Conservation (phyloP, 2,329 filamentous ascomycete species). For the Dactylellina parvicollis region DNA sequence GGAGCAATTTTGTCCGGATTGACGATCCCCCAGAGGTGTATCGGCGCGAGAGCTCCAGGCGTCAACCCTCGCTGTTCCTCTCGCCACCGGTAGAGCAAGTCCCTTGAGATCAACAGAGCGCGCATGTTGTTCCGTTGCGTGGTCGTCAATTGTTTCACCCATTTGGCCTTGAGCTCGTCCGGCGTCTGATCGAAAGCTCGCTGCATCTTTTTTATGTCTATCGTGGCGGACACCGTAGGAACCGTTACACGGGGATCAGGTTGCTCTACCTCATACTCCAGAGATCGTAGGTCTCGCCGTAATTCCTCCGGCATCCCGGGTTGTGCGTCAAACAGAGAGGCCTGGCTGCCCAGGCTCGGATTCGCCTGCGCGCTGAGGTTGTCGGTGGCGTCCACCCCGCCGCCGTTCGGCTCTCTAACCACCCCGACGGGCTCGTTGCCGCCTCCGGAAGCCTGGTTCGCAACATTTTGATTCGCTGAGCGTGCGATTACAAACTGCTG, state of each 20-base stretch:
- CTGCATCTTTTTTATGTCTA: not conserved
- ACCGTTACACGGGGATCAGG: not conserved
- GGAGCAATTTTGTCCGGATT: not conserved
- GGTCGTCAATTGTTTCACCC: not conserved
- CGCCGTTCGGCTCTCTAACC: too few species aligned
- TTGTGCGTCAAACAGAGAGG: not conserved
- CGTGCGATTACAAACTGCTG: not conserved
- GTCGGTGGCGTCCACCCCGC: not conserved
- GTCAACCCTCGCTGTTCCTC: not conserved
- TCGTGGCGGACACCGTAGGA: not conserved
- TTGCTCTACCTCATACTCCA: not conserved
- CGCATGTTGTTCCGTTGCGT: conserved; percentile 7
- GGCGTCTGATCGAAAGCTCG: not conserved
- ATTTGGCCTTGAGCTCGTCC: conserved; percentile 5
- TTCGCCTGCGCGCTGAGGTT: not conserved
- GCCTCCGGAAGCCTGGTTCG: not conserved
- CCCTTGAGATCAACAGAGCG: not conserved
- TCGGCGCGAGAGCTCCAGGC: not conserved
- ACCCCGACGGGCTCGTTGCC: not conserved
- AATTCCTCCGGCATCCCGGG: not conserved
- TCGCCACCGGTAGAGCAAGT: not conserved
- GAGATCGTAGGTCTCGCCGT: not conserved
- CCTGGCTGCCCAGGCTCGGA: not conserved
- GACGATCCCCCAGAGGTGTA: not conserved
- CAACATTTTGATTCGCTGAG: not conserved